These are phyloP conservation scores for Suillus decipiens DNA, from an alignment of 768 basidiomycete genomes.

Conservation along the genomic window DNA sequence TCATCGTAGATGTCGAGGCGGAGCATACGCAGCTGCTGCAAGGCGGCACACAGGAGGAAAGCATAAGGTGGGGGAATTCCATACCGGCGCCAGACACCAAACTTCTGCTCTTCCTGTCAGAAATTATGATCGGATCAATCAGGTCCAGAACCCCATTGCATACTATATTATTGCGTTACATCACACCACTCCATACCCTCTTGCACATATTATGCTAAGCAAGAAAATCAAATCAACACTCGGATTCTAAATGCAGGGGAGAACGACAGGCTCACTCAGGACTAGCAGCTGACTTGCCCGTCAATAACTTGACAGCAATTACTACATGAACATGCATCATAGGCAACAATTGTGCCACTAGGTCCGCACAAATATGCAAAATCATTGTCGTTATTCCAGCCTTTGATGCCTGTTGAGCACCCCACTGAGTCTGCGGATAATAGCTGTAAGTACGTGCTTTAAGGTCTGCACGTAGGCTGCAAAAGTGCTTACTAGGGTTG, in stretches of 20 bases:
- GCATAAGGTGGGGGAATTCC: too few relatives aligned
- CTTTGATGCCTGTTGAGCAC: not conserved
- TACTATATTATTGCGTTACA: not conserved
- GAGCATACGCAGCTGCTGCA: too few relatives aligned
- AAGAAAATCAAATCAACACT: not conserved
- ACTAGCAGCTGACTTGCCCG: too few relatives aligned
- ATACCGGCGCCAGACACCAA: too few relatives aligned
- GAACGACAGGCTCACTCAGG: not conserved
- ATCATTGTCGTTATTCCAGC: not conserved
- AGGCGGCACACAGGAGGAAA: too few relatives aligned
- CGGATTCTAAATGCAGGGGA: not conserved
- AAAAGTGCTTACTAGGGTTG: not conserved
- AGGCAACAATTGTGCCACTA: fast-evolving
- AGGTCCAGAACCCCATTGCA: not conserved
- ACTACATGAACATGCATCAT: fast-evolving
- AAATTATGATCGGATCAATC: not conserved
- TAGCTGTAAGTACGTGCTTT: not conserved
- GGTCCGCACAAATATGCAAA: not conserved
- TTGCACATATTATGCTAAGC: not conserved
- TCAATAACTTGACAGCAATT: not conserved
- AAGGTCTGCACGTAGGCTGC: not conserved
- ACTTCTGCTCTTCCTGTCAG: not conserved
- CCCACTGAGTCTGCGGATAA: not conserved
- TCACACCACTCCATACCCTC: not conserved
- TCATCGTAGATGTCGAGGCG: too few relatives aligned